Evolutionary conservation across 2,329 filamentous ascomycete species (phyloP).

Genomic region (Arthrobotrys iridis): DNA sequence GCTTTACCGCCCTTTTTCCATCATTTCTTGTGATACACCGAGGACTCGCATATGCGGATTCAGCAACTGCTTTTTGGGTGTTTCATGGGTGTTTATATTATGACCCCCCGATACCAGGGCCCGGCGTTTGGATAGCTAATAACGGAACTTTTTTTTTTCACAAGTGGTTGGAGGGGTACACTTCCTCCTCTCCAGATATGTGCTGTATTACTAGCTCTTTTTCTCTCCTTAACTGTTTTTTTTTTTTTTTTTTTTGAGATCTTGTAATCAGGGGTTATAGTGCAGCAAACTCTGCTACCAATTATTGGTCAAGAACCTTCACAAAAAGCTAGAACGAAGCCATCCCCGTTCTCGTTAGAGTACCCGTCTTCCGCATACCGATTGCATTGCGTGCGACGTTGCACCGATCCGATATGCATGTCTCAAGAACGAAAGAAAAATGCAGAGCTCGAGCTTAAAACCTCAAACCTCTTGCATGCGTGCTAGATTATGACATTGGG

Average conservation of each 20-base stretch:
- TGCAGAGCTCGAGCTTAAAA: background rate
- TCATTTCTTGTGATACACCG: background rate
- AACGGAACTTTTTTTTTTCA: background rate
- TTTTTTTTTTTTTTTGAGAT: too few species aligned
- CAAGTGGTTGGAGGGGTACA: background rate
- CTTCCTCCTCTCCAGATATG: background rate
- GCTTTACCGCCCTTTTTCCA: background rate
- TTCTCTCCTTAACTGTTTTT: too few species aligned
- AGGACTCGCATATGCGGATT: background rate
- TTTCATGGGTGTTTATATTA: constrained; percentile 22
- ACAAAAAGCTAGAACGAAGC: background rate
- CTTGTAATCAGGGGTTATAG: background rate
- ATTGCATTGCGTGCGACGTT: constrained; percentile 4
- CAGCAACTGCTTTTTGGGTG: background rate
- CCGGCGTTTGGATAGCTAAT: constrained; percentile 23
- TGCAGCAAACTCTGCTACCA: background rate
- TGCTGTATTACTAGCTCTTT: constrained; percentile 10
- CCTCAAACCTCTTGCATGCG: constrained; percentile 9
- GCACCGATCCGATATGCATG: constrained; percentile 6
- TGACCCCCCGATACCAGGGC: constrained; percentile 5
- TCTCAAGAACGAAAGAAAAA: too few species aligned
- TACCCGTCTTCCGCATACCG: background rate
- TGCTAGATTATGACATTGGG: background rate
- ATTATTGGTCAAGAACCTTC: too few species aligned
- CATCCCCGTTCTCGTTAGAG: background rate